Conservation (phyloP, 805 yeast genomes). For the Pichia pseudocactophila region DNA sequence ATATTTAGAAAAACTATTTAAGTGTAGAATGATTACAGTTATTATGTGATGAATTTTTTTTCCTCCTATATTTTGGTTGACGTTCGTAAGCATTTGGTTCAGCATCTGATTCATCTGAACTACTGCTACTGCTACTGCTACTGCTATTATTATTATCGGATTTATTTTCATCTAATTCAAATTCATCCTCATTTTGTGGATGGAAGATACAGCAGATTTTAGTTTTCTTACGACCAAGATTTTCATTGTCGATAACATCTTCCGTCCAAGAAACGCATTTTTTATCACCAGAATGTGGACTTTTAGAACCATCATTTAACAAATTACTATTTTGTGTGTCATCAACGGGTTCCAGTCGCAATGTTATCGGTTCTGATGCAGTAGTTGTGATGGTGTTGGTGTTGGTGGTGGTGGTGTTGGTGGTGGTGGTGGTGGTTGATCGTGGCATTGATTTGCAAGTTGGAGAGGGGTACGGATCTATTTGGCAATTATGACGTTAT, state of each 20-base stretch:
- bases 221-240: slow-evolving; percentile 79
- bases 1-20: slow-evolving; percentile 12
- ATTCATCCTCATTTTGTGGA: slow-evolving; percentile 53
- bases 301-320: slow-evolving; percentile 27
- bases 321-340: background rate
- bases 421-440: background rate
- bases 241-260: slow-evolving; percentile 83
- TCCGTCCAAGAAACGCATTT: slow-evolving; percentile 66
- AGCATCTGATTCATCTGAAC: slow-evolving; percentile 16
- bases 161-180: slow-evolving; percentile 17
- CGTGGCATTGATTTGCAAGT: too few species aligned
- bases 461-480: too few species aligned
- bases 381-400: slow-evolving; percentile 7
- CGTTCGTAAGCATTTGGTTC: slow-evolving; percentile 76
- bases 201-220: slow-evolving; percentile 85
- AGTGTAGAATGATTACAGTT: slow-evolving; percentile 7
- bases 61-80: slow-evolving; percentile 56
- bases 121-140: background rate
- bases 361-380: slow-evolving; percentile 13
- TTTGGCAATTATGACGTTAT: too few species aligned
- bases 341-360: background rate
- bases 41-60: slow-evolving; percentile 9
- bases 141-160: background rate
- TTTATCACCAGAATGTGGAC: slow-evolving; percentile 11
- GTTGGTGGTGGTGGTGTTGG: background rate